phyloP scores from a whole-genome alignment of 768 basidiomycete species.

The Glaciozyma antarctica region DNA sequence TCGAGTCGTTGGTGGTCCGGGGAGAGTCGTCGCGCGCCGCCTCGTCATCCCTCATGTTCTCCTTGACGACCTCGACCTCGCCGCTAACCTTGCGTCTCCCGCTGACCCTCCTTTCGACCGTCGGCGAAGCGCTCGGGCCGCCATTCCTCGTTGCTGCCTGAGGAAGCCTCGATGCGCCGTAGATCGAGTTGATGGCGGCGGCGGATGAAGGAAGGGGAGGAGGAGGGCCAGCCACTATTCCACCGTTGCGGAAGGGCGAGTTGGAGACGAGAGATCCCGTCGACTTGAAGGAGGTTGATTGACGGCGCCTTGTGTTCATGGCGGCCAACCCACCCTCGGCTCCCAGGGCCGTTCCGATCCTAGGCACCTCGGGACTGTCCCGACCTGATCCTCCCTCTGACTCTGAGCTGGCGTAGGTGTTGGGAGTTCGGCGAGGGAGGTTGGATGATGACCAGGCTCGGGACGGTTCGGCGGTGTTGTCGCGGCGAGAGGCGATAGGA shows the following conservation, averaged over 20 bases:
- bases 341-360: not conserved
- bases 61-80: constrained; percentile 21
- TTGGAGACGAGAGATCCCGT: constrained; percentile 24
- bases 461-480: too few relatives aligned
- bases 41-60: constrained; percentile 14
- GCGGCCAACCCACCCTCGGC: constrained; percentile 27
- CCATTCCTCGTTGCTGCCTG: not conserved
- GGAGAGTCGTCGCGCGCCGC: too few relatives aligned
- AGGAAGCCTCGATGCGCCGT: constrained; percentile 12
- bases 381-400: not conserved
- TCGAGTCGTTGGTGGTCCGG: not conserved
- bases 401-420: not conserved
- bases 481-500: too few relatives aligned
- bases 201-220: not conserved
- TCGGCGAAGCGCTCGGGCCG: not conserved
- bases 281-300: constrained; percentile 26
- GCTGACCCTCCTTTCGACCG: not conserved
- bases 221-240: not conserved
- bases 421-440: too few relatives aligned
- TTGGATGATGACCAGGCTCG: too few relatives aligned
- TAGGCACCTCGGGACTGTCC: not conserved
- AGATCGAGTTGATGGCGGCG: not conserved
- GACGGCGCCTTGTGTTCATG: constrained; percentile 15
- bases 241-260: constrained; percentile 14
- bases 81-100: constrained; percentile 7